Percentiles rank a stretch among this genome's conserved stretches.
Conservation (phyloP, 805 yeast genomes). For the Lachancea nothofagi region DNA sequence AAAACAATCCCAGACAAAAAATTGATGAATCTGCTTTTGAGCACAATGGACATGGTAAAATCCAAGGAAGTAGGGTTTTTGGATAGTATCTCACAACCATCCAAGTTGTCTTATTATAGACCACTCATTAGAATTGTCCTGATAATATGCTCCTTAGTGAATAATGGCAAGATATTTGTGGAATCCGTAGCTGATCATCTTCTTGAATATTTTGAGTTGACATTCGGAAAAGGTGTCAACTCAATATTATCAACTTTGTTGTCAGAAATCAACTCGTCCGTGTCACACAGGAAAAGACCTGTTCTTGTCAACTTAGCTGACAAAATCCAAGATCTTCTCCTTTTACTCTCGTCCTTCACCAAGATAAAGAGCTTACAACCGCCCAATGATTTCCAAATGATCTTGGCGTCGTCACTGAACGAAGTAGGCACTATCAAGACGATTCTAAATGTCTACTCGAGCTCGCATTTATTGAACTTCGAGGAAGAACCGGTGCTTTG, state of each 20-base stretch:
- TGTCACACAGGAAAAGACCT: slow-evolving; percentile 34
- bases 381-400: slow-evolving; percentile 42
- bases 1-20: slow-evolving; percentile 21
- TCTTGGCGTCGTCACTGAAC: slow-evolving; percentile 47
- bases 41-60: slow-evolving; percentile 34
- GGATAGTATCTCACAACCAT: slow-evolving; percentile 35
- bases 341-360: slow-evolving; percentile 61
- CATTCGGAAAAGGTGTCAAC: slow-evolving; percentile 62
- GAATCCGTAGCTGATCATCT: slow-evolving; percentile 48
- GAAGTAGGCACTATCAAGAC: slow-evolving; percentile 58
- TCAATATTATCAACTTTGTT: slow-evolving; percentile 54
- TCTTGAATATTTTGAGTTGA: slow-evolving; percentile 52
- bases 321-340: slow-evolving; percentile 57
- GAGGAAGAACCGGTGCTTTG: slow-evolving; percentile 66
- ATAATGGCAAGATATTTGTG: slow-evolving; percentile 38
- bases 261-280: slow-evolving; percentile 41
- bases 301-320: slow-evolving; percentile 37
- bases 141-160: slow-evolving; percentile 42
- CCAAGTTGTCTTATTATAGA: slow-evolving; percentile 43
- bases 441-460: slow-evolving; percentile 59
- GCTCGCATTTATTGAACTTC: slow-evolving; percentile 55
- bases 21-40: slow-evolving; percentile 24
- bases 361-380: slow-evolving; percentile 47
- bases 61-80: slow-evolving; percentile 48
- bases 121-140: slow-evolving; percentile 57